A percentile compares a stretch with the other conserved stretches of the same genome.
Conservation (phyloP, 306 rosid species). For the Astragalus glycyphyllos region DNA sequence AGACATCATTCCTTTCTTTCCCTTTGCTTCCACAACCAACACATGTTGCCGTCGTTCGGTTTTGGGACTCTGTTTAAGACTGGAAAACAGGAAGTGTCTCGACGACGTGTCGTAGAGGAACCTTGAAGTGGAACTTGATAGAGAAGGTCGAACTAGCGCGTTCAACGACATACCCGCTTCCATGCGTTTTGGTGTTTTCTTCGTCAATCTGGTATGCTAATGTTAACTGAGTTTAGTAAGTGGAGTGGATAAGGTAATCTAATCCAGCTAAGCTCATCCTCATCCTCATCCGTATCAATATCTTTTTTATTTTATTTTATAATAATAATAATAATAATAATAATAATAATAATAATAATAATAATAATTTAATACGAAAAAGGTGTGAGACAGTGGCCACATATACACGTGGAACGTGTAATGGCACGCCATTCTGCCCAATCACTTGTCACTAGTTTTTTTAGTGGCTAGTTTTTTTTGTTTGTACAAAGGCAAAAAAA, state of each 20-base stretch:
- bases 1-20: constrained; percentile 78
- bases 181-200: constrained; percentile 39
- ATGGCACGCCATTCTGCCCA: too few relatives aligned
- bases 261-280: not conserved
- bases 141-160: constrained; percentile 68
- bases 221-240: not conserved
- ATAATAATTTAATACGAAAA: too few relatives aligned
- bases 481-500: too few relatives aligned
- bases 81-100: constrained; percentile 62
- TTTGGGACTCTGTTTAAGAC: constrained; percentile 33
- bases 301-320: not conserved
- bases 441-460: too few relatives aligned
- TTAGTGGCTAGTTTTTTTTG: too few relatives aligned
- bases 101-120: constrained; percentile 47
- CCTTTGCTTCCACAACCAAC: constrained; percentile 79
- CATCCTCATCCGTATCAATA: not conserved
- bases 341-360: too few relatives aligned
- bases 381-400: too few relatives aligned
- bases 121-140: constrained; percentile 53
- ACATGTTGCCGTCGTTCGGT: constrained; percentile 34
- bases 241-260: not conserved
- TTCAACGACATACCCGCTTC: constrained; percentile 81
- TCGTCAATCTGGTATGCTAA: not conserved
- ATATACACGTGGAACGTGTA: too few relatives aligned
- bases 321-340: too few relatives aligned